Percentiles rank a stretch among this genome's conserved stretches.
phyloP scores from a whole-genome alignment of 257 asterid genomes.

The Agastache rugosa region DNA sequence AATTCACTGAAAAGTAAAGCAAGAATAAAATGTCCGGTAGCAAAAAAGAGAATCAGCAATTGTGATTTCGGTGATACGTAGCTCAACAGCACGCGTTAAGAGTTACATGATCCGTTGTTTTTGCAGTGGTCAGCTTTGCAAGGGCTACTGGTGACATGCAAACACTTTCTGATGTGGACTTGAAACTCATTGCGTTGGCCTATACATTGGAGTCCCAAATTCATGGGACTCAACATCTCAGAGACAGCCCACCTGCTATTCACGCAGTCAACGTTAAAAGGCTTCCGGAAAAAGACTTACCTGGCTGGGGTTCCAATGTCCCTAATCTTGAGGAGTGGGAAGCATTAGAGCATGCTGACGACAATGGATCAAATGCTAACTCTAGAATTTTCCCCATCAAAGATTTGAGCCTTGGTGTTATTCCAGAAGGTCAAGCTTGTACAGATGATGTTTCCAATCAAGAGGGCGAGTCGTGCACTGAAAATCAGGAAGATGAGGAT shows the following conservation, averaged over 20 bases:
- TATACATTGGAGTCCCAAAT: constrained; percentile 79
- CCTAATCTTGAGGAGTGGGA: constrained; percentile 97
- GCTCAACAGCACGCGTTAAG: neutral
- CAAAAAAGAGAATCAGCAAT: neutral
- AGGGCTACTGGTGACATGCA: constrained; percentile 98
- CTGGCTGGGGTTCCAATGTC: constrained; percentile 98
- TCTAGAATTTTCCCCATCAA: constrained; percentile 84
- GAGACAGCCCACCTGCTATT: constrained; percentile 86
- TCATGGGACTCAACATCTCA: constrained; percentile 82
- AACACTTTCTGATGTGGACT: constrained; percentile 97
- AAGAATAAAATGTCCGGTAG: neutral
- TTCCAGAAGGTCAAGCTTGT: constrained; percentile 51
- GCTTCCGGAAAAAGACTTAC: constrained; percentile 94
- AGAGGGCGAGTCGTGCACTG: constrained; percentile 49
- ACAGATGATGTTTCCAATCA: constrained; percentile 47
- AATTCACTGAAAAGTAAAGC: neutral
- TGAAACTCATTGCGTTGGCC: constrained; percentile 93
- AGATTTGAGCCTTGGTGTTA: constrained; percentile 60
- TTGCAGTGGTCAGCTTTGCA: constrained; percentile 83
- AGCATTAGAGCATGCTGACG: constrained; percentile 74
- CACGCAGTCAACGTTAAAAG: constrained; percentile 78
- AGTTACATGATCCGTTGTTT: constrained; percentile 19
- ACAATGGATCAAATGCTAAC: constrained; percentile 48
- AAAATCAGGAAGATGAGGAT: constrained; percentile 42
- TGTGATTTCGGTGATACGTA: neutral